Evolutionary conservation across 805 yeast genomes (phyloP), one percentile per base, ranked within the genome.

Genomic region (Ogataea sp.): DNA sequence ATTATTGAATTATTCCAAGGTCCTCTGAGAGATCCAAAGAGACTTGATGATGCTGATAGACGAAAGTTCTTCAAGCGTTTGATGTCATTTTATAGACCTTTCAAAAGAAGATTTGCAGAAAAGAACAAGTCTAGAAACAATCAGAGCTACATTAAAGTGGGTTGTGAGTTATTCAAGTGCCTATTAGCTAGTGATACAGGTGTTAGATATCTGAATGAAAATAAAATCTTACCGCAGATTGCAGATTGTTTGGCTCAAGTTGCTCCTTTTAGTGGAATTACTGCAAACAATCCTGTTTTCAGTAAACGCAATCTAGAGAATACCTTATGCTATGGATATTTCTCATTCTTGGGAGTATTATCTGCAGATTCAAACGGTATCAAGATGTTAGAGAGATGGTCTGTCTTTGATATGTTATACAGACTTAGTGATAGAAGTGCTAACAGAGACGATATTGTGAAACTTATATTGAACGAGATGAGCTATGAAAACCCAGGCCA

Each of bases 171-270:
- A 26, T 64, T 93, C 47, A 78, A 73, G 43, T 71, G 83, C 34
- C 62, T 90, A 7, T 62, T 87, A 2, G 64, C 75, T 1, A 71
- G 74, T 24, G 67, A 70, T 1, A 83, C 73, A 43, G 97, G 97
- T 10, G 71, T 75, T 30, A 71, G 69, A 43, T 81, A 78, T 46
- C 64, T 87, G 14, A 62, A 70, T 26, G 82, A 77, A 39, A 87
- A 83, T 58, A 89, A 93, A 58, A 66, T 89, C 7, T 58, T 90
- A 27, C 84, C 95, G 1, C 97, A 90, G 55, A 70, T 90, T 38
- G 88, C 95, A 0, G 96, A 93, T 49, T 80, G 94, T 37, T 65
- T 90, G 32, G 93, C 93, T 0, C 95, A 85, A 56, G 64, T 85
- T 17, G 94, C 84, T 51, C 90, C 90, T 1, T 70, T 67, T 54